phyloP scores from a whole-genome alignment of 306 rosid species.

The Rosa lucieae region DNA sequence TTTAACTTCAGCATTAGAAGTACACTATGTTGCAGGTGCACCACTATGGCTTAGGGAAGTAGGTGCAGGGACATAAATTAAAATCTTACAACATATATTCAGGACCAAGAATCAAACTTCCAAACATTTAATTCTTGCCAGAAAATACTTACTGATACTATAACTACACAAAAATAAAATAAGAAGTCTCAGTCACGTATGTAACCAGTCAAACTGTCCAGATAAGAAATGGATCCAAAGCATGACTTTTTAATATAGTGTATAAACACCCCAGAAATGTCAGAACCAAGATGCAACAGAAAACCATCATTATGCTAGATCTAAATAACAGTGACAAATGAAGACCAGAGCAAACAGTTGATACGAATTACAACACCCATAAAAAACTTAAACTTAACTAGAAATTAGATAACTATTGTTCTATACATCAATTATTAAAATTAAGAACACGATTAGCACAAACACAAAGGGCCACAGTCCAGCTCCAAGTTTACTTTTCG shows the following conservation, averaged over 20 bases:
- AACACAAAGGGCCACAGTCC: background rate
- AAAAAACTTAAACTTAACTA: background rate
- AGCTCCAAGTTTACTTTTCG: background rate
- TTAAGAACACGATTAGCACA: background rate
- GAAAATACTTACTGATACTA: background rate
- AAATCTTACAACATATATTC: background rate
- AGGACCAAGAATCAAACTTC: background rate
- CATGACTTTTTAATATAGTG: background rate
- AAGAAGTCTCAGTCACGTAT: background rate
- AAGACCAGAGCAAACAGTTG: background rate
- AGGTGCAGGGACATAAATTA: constrained; percentile 7
- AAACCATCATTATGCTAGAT: background rate
- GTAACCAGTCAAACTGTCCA: background rate
- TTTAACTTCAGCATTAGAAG: constrained; percentile 18
- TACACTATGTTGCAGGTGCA: constrained; percentile 4
- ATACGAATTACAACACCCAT: background rate
- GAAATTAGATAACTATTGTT: background rate
- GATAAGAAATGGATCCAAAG: background rate
- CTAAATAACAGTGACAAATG: background rate
- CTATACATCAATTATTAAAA: background rate
- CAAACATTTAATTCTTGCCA: background rate
- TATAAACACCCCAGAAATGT: background rate
- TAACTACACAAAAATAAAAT: background rate
- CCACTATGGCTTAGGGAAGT: background rate
- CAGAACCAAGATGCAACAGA: background rate